Conservation (phyloP, 768 basidiomycete genomes). For the Pisolithus marmoratus region DNA sequence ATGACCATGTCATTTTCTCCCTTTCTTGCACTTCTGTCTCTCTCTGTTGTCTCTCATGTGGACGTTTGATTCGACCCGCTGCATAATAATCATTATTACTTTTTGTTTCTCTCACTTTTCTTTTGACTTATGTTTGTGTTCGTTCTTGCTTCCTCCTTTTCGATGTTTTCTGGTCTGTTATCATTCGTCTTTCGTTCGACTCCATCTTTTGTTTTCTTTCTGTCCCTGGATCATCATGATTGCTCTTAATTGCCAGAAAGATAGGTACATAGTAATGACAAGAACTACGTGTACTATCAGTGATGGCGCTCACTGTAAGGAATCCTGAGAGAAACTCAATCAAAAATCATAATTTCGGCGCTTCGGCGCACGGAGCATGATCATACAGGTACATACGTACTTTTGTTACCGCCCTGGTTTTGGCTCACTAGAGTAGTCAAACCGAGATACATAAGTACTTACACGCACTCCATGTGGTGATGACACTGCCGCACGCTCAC, state of each 20-base stretch:
- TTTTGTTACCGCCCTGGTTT: no score
- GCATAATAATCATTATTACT: constrained; percentile 31
- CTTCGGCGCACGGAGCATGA: no score
- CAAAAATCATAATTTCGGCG: no score
- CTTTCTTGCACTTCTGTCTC: constrained; percentile 1
- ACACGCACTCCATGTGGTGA: no score
- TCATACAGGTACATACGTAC: no score
- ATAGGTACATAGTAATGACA: not conserved
- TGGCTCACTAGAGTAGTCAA: no score
- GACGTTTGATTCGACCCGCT: constrained; percentile 3
- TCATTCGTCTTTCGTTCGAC: not conserved
- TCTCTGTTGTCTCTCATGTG: not conserved
- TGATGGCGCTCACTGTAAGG: not conserved
- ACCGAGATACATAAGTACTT: no score
- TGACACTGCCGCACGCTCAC: no score
- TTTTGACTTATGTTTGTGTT: not conserved
- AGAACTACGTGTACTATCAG: not conserved
- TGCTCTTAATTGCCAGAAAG: not conserved
- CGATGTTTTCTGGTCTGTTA: not conserved
- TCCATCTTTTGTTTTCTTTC: not conserved
- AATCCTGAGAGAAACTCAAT: no score
- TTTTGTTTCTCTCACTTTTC: constrained; percentile 11
- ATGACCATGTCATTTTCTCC: not conserved
- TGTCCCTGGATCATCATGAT: not conserved
- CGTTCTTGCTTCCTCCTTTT: constrained; percentile 5